phyloP scores from a whole-genome alignment of 768 basidiomycete species.

The Lentinus tigrinus region DNA sequence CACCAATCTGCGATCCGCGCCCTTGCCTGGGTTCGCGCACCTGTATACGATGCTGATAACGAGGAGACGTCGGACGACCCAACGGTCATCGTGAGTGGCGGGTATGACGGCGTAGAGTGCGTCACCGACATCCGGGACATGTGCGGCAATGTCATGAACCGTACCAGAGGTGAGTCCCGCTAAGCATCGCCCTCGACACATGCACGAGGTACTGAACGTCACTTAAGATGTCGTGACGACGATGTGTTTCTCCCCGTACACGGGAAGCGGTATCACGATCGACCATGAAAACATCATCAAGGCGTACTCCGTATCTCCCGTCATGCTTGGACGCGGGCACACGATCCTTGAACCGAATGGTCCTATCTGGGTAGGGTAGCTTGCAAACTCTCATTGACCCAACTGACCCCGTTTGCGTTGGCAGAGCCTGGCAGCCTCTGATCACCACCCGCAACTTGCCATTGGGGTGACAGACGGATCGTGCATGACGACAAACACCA shows the following conservation, averaged over 20 bases:
- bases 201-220: background rate
- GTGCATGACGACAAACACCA: conserved; percentile 69
- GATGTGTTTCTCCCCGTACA: conserved; percentile 64
- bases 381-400: background rate
- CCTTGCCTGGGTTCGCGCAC: conserved; percentile 71
- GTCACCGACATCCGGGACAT: conserved; percentile 77
- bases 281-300: conserved; percentile 85
- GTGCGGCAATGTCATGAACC: conserved; percentile 65
- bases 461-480: conserved; percentile 83
- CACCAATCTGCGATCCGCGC: conserved; percentile 83
- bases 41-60: conserved; percentile 52
- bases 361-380: conserved; percentile 73
- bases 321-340: conserved; percentile 73
- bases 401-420: background rate
- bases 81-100: conserved; percentile 70
- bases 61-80: conserved; percentile 53
- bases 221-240: conserved; percentile 66
- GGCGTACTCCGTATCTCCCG: conserved; percentile 67
- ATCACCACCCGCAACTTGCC: conserved; percentile 85
- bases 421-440: conserved; percentile 72
- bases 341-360: conserved; percentile 72
- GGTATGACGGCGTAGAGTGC: conserved; percentile 77
- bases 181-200: background rate
- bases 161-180: conserved; percentile 65
- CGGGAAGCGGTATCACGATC: conserved; percentile 70